Evolutionary conservation across 2,329 filamentous ascomycete genomes (phyloP), one percentile per base, ranked within the genome.

Genomic region (Ramularia endophylla): DNA sequence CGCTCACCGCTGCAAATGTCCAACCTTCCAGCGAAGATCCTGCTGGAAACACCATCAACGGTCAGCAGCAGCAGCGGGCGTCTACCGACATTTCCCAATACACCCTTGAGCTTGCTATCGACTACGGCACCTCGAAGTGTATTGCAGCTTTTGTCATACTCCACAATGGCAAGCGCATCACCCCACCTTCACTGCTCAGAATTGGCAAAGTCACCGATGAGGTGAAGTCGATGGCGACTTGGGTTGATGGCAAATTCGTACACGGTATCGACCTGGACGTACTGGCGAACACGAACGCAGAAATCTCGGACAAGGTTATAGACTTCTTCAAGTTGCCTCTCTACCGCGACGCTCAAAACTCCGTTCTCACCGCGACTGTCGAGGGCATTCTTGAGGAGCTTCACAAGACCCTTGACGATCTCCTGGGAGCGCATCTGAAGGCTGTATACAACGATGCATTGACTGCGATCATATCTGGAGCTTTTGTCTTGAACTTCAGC

Each of bases 1-100:
- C 65, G 50, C 57, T 73, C 7, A 56, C 65, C 40, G 63, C 54
- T 27, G 41, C 59, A 22, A 63, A 65, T 48, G 44, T n/a, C n/a
- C n/a, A n/a, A n/a, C n/a, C n/a, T n/a, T n/a, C n/a, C n/a, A n/a
- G n/a, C n/a, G n/a, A n/a, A 35, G 22, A 11, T 17, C 6, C 32
- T 16, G 8, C 12, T 19, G n/a, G 16, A 17, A n/a, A 31, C 3
- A n/a, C 18, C 29, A 7, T 31, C 7, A 7, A 31, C 2, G 29
- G 29, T n/a, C n/a, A n/a, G n/a, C 29, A 31, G 29, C 29, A 5
- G n/a, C n/a, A n/a, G n/a, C 29, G 3, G 18, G 29, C 29, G 18
- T 31, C 13, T 31, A 16, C 15, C 29, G 29, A 31, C 29, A n/a
- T n/a, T n/a, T n/a, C 15, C 13, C 30, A 17, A n/a, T 9, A 32